These are phyloP conservation scores for Solanum paucissectum DNA, from an alignment of 257 asterid species.

Conservation along the genomic window DNA sequence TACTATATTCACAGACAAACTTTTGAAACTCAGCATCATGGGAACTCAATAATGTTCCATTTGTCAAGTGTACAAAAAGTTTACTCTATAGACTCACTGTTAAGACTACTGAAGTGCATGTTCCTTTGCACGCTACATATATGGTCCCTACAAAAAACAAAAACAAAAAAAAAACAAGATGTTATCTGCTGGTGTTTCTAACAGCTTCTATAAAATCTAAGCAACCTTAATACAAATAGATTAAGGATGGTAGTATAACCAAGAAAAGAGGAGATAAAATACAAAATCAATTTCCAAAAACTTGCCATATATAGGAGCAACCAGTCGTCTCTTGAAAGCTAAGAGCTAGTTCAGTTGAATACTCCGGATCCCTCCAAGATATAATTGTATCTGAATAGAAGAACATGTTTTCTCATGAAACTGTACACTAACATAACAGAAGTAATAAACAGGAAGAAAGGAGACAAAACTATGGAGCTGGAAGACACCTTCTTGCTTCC, in stretches of 20 bases:
- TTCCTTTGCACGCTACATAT: conserved; percentile 80
- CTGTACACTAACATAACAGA: background rate
- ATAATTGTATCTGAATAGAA: conserved; percentile 69
- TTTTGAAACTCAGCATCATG: background rate
- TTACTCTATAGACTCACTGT: conserved; percentile 46
- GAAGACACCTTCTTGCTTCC: conserved; percentile 84
- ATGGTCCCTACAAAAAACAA: conserved; percentile 55
- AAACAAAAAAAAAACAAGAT: background rate
- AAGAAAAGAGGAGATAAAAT: background rate
- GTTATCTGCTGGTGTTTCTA: background rate
- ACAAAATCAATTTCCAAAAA: conserved; percentile 1
- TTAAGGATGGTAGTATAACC: background rate
- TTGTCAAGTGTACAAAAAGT: background rate
- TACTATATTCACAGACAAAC: background rate
- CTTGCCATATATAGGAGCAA: conserved; percentile 93
- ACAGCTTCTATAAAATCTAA: background rate
- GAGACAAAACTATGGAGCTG: background rate
- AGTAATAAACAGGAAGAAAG: background rate
- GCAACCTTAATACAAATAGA: background rate
- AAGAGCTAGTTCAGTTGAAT: conserved; percentile 88
- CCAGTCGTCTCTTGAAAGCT: conserved; percentile 98
- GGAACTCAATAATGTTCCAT: background rate
- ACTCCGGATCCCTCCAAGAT: conserved; percentile 96
- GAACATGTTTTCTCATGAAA: background rate
- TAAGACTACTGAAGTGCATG: conserved; percentile 64